phyloP scores from a whole-genome alignment of 2,329 filamentous ascomycete species.

The Diaporthe ampelina region DNA sequence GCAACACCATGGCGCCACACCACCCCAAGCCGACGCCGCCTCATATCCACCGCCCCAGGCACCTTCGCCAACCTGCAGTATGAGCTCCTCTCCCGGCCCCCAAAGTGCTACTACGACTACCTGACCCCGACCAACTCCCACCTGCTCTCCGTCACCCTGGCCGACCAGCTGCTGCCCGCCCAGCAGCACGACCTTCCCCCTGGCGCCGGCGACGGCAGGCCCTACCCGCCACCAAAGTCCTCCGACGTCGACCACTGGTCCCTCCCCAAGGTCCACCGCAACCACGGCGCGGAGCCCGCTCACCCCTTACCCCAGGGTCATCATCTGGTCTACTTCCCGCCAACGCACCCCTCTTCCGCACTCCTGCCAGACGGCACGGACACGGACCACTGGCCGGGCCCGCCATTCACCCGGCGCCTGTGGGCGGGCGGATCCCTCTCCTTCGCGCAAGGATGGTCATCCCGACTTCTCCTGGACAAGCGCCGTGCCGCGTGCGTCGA shows the following conservation, averaged over 20 bases:
- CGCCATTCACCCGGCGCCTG: slow-evolving; percentile 80
- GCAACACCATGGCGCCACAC: slow-evolving; percentile 28
- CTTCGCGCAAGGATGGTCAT: slow-evolving; percentile 58
- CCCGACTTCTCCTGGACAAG: slow-evolving; percentile 55
- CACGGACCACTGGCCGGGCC: slow-evolving; percentile 79
- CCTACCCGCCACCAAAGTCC: slow-evolving; percentile 44
- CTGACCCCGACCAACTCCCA: slow-evolving; percentile 72
- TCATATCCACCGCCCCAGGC: slow-evolving; percentile 35
- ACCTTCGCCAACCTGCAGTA: slow-evolving; percentile 38
- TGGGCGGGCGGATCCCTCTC: slow-evolving; percentile 87
- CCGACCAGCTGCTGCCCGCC: slow-evolving; percentile 43
- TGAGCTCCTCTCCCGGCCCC: slow-evolving; percentile 38
- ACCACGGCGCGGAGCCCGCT: background rate
- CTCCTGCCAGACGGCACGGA: slow-evolving; percentile 90
- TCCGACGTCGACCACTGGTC: slow-evolving; percentile 49
- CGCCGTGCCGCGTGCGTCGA: slow-evolving; percentile 60
- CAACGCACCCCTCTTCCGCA: slow-evolving; percentile 70
- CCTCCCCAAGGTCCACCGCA: slow-evolving; percentile 43
- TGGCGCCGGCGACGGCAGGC: background rate
- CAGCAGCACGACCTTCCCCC: background rate
- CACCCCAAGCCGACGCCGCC: background rate
- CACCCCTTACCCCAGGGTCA: slow-evolving; percentile 74
- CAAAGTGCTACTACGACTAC: slow-evolving; percentile 58
- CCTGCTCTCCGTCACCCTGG: slow-evolving; percentile 74
- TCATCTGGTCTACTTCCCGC: slow-evolving; percentile 90